A percentile compares a stretch with the other conserved stretches of the same genome.
Evolutionary conservation across 768 basidiomycete genomes (phyloP).

Genomic region (Trametopsis cervina): DNA sequence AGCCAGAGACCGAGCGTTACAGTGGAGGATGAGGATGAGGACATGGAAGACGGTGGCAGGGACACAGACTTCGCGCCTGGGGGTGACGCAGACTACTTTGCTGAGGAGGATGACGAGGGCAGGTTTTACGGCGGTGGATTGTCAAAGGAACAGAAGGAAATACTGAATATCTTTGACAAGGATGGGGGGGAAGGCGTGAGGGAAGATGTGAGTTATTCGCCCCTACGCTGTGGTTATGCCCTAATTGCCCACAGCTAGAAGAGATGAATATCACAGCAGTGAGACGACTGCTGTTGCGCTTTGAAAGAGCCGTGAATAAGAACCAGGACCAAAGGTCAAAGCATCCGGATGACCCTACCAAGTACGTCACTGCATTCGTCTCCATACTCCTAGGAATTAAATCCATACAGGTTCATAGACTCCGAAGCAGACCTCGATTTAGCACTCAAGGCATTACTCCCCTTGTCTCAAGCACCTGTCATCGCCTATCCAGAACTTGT

Average conservation of each 20-base stretch:
- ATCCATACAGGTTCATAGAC: constrained; percentile 82
- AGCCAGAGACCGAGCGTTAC: constrained; percentile 28
- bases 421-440: constrained; percentile 93
- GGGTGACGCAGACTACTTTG: constrained; percentile 85
- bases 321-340: constrained; percentile 97
- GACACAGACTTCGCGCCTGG: constrained; percentile 68
- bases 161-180: constrained; percentile 88
- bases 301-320: constrained; percentile 88
- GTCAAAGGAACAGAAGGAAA: constrained; percentile 89
- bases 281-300: constrained; percentile 64
- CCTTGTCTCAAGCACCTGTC: constrained; percentile 77
- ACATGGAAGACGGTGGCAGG: constrained; percentile 31
- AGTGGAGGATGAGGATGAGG: constrained; percentile 58
- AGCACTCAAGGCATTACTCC: constrained; percentile 81
- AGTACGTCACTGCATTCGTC: constrained; percentile 43
- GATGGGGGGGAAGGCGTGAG: constrained; percentile 54
- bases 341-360: constrained; percentile 86
- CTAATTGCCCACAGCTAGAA: constrained; percentile 40
- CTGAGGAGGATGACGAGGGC: constrained; percentile 87
- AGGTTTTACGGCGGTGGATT: constrained; percentile 93
- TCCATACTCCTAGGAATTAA: constrained; percentile 2
- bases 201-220: constrained; percentile 47
- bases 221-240: constrained; percentile 2
- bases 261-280: constrained; percentile 64
- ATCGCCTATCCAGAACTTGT: constrained; percentile 89